Percentiles rank a stretch among this genome's conserved stretches.
Evolutionary conservation across 345 rosid species (phyloP).

Genomic region (Cardiospermum halicacabum): DNA sequence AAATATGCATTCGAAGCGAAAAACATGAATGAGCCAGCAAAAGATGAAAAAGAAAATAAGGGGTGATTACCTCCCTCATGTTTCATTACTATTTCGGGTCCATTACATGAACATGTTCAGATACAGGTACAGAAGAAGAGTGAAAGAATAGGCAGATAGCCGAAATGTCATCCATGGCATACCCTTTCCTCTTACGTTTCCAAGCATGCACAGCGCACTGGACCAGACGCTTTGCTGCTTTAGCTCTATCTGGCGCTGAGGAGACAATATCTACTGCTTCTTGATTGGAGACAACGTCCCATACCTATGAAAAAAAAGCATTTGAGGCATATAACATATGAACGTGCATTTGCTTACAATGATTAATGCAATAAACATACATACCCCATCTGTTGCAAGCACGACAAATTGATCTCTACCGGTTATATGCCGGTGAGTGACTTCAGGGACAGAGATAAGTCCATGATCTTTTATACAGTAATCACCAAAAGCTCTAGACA

Average conservation of each 20-base stretch:
- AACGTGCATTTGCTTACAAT: too few relatives aligned
- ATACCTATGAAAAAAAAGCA: slow-evolving; percentile 39
- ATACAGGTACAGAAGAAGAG: slow-evolving; percentile 26
- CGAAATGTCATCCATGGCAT: slow-evolving; percentile 89
- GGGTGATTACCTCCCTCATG: not conserved
- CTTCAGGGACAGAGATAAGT: slow-evolving; percentile 82
- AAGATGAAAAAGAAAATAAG: not conserved
- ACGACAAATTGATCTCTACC: slow-evolving; percentile 69
- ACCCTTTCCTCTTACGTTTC: slow-evolving; percentile 69
- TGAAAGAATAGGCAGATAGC: slow-evolving; percentile 87
- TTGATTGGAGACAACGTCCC: slow-evolving; percentile 90
- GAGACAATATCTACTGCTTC: slow-evolving; percentile 79
- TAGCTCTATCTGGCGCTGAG: slow-evolving; percentile 43
- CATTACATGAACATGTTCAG: slow-evolving; percentile 19
- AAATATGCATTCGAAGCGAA: not conserved
- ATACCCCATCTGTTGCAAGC: slow-evolving; percentile 91
- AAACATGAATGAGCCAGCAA: too few relatives aligned
- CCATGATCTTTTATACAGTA: slow-evolving; percentile 79
- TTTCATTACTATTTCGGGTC: slow-evolving; percentile 19
- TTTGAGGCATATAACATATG: too few relatives aligned
- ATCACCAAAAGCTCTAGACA: slow-evolving; percentile 98
- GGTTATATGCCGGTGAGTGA: slow-evolving; percentile 68
- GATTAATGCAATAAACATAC: slow-evolving; percentile 2
- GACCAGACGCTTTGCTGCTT: slow-evolving; percentile 71
- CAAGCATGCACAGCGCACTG: slow-evolving; percentile 60